Base-by-base conservation (phyloP, 495 filamentous ascomycete genomes). In the Lophiostoma macrostomum region DNA sequence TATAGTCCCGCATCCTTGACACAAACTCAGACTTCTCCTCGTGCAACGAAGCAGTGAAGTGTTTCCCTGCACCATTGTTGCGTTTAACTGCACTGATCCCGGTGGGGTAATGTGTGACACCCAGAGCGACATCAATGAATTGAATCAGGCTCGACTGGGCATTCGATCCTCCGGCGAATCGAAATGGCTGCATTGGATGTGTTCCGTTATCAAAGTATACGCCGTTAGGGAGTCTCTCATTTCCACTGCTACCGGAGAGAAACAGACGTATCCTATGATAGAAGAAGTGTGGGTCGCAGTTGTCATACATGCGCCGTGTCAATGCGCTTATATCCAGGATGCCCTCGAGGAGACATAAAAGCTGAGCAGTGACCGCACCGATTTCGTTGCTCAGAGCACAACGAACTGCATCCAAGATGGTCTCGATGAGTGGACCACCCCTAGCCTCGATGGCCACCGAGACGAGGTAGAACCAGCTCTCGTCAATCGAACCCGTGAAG, bases 81-180 rank as follows among this genome's bases (percentile, higher is more conserved):
- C 18, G 8, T 39, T 39, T 22, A 22, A 39, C 45, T n/a, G 41
- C 22, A 24, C 23, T 41, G 1, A 50, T 63, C 13, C 27, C 43
- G 41, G 36, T 28, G 2, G 22, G 14, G 36, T 18, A 36, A 42
- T 69, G 66, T 35, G 61, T 44, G 19, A 69, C 60, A 12, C 62
- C 58, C 0, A 69, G 59, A 3, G 64, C 58, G 27, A 60, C 43
- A 46, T 69, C 66, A 36, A 65, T 64, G 38, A 69, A 65, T 44
- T 67, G 64, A 18, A 69, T 59, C n/a, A 69, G 29, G 2, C 64
- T 65, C 24, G 56, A 61, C 38, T 69, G 66, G 6, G 53, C 66
- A 54, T 66, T 66, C 32, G 63, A 64, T 42, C 65, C 65, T 36
- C 67, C 67, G 44, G 60, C 14, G 23, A 61, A 64, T 45, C 50